A percentile compares a stretch with the other conserved stretches of the same genome.
Conservation (phyloP, 1,139 yeast species). For the Candida anutae region DNA sequence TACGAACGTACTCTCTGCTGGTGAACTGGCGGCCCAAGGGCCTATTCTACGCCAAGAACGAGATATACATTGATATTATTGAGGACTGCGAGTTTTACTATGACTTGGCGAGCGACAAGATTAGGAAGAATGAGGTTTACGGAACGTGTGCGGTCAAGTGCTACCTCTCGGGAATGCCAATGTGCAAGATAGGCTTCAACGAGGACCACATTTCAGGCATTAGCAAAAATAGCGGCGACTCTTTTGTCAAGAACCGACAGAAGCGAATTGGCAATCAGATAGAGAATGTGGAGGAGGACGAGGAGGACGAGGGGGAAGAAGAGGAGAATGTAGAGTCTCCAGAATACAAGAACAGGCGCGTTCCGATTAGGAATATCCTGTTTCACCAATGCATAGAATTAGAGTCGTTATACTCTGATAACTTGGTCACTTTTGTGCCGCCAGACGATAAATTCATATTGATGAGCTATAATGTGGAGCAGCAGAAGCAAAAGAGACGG, state of each 20-base stretch:
- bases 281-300: conserved; percentile 11
- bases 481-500: conserved; percentile 25
- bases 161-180: conserved; percentile 42
- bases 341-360: conserved; percentile 8
- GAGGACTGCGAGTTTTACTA: conserved; percentile 34
- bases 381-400: conserved; percentile 41
- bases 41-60: conserved; percentile 39
- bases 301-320: conserved; percentile 10
- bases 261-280: conserved; percentile 11
- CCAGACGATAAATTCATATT: conserved; percentile 39
- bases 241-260: conserved; percentile 1
- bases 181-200: conserved; percentile 36
- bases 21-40: conserved; percentile 45
- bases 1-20: conserved; percentile 34
- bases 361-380: conserved; percentile 37
- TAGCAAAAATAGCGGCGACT: conserved; percentile 8
- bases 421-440: conserved; percentile 36
- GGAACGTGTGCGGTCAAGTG: conserved; percentile 34
- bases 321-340: conserved; percentile 3
- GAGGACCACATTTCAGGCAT: conserved; percentile 15
- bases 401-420: conserved; percentile 29
- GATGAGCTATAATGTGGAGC: conserved; percentile 36
- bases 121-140: conserved; percentile 27
- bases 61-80: conserved; percentile 35
- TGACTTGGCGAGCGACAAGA: conserved; percentile 23